phyloP scores from a whole-genome alignment of 2,329 filamentous ascomycete species.

The Botrytis fabae region DNA sequence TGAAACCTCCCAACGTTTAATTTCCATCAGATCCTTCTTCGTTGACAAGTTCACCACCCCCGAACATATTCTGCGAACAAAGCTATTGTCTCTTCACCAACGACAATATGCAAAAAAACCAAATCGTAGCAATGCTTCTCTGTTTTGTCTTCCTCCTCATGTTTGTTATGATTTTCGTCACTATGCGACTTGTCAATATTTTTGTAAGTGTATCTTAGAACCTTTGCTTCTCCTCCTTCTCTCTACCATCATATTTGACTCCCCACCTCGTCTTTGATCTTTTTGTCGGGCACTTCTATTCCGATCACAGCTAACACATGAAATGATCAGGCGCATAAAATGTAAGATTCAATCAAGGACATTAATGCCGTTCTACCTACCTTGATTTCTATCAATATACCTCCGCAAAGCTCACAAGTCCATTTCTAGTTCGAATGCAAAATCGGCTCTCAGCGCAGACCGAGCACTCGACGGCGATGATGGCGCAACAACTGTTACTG shows the following conservation, averaged over 20 bases:
- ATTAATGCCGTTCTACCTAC: background rate
- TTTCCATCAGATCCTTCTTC: background rate
- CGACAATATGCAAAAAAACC: constrained; percentile 15
- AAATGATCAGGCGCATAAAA: background rate
- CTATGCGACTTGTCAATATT: constrained; percentile 19
- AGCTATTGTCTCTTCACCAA: background rate
- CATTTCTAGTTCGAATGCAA: background rate
- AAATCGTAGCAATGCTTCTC: constrained; percentile 12
- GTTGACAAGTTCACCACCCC: background rate
- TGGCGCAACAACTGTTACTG: background rate
- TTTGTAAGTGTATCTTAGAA: background rate
- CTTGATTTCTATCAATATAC: background rate
- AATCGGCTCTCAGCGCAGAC: background rate
- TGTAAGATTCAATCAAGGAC: background rate
- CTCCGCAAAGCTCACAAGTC: background rate
- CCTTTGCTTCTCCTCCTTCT: background rate
- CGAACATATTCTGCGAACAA: background rate
- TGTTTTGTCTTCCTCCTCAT: constrained; percentile 16
- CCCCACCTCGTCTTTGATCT: background rate
- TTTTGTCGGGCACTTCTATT: background rate
- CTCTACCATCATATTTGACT: too few relatives aligned
- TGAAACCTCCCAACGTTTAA: background rate
- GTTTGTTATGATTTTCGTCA: constrained; percentile 10
- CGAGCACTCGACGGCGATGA: background rate
- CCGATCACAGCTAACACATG: background rate